Percentiles rank a stretch among this genome's conserved stretches.
phyloP scores from a whole-genome alignment of 345 rosid genomes.

The Hypericum perforatum region DNA sequence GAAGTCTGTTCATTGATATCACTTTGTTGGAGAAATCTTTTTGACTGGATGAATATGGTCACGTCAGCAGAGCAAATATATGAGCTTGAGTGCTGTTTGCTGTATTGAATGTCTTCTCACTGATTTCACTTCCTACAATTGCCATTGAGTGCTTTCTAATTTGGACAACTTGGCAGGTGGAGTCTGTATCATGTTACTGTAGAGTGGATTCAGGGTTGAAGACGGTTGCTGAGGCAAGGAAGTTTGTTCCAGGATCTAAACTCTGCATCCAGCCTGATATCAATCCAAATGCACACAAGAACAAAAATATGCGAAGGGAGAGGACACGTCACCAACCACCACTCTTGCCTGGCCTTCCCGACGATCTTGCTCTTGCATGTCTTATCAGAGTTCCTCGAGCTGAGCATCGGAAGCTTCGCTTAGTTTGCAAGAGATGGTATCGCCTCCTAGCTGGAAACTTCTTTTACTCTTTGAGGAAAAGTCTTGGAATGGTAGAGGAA shows the following conservation, averaged over 20 bases:
- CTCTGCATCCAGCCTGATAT: conserved; percentile 92
- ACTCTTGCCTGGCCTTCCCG: conserved; percentile 87
- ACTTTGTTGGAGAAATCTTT: too few species aligned
- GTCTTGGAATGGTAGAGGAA: conserved; percentile 81
- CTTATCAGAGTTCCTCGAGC: conserved; percentile 87
- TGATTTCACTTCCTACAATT: background rate
- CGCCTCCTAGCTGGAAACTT: conserved; percentile 65
- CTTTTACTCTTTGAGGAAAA: conserved; percentile 67
- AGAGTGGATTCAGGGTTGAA: conserved; percentile 85
- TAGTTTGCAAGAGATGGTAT: conserved; percentile 85
- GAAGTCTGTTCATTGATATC: too few species aligned
- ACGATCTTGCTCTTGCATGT: conserved; percentile 91
- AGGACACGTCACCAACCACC: conserved; percentile 72
- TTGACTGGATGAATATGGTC: too few species aligned
- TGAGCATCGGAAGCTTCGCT: conserved; percentile 71
- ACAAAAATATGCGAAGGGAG: conserved; percentile 60
- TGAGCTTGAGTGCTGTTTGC: too few species aligned
- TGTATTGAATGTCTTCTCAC: too few species aligned
- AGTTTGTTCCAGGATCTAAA: conserved; percentile 91
- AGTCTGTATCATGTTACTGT: conserved; percentile 92
- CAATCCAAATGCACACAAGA: conserved; percentile 82
- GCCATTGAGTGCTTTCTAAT: background rate
- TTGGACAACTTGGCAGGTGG: conserved; percentile 52
- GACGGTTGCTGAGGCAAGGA: conserved; percentile 88
- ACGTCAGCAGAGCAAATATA: too few species aligned